Conservation (phyloP, 257 asterid species). For the Solanum pimpinellifolium region DNA sequence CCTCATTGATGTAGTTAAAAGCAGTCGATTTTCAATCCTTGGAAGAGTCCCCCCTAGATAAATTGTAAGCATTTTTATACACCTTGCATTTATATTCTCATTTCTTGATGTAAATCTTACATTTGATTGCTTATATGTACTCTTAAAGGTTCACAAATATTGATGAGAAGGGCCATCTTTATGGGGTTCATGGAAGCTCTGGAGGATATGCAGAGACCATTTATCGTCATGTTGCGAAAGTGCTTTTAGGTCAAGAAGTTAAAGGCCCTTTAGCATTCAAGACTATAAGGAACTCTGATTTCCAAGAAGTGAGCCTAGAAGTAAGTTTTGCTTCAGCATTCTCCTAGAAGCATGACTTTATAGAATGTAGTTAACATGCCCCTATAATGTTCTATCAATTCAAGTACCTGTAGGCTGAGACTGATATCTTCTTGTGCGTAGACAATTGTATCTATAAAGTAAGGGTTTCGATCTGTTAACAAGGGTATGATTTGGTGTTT, state of each 20-base stretch:
- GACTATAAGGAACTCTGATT: slow-evolving; percentile 75
- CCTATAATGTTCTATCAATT: background rate
- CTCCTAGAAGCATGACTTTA: background rate
- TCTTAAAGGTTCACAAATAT: slow-evolving; percentile 58
- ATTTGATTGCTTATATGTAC: background rate
- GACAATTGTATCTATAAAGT: background rate
- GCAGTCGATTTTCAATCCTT: slow-evolving; percentile 52
- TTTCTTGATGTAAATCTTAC: background rate
- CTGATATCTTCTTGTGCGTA: background rate
- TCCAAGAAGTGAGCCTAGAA: slow-evolving; percentile 77
- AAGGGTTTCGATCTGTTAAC: background rate
- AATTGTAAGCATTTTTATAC: slow-evolving; percentile 38
- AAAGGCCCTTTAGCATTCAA: slow-evolving; percentile 65
- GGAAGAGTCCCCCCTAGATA: slow-evolving; percentile 84
- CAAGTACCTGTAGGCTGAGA: background rate
- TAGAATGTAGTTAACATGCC: background rate
- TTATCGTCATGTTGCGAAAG: slow-evolving; percentile 69
- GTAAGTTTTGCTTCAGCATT: slow-evolving; percentile 32
- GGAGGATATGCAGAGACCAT: slow-evolving; percentile 94
- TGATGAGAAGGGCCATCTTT: slow-evolving; percentile 55
- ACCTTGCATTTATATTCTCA: background rate
- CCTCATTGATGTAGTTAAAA: slow-evolving; percentile 48
- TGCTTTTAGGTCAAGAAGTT: slow-evolving; percentile 51
- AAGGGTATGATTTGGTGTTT: background rate
- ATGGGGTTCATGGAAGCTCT: slow-evolving; percentile 80